Percentiles rank a stretch among this genome's conserved stretches.
Evolutionary conservation across 495 filamentous ascomycete genomes (phyloP).

Genomic region (Penicillium malachiteum): DNA sequence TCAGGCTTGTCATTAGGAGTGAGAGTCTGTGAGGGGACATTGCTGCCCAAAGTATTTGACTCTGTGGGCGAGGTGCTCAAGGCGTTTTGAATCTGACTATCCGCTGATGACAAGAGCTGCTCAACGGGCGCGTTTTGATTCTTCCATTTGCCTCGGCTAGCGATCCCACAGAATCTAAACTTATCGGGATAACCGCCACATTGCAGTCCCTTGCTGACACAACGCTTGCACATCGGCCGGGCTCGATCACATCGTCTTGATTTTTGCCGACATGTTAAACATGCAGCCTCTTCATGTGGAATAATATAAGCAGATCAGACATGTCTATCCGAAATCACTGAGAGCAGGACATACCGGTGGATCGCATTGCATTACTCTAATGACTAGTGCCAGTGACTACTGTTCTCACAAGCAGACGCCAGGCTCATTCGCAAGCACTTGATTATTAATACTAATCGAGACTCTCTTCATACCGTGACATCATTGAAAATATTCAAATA

Average conservation of each 20-base stretch:
- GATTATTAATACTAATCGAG: no score
- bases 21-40: background rate
- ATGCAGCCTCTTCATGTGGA: constrained; percentile 14
- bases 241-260: constrained; percentile 24
- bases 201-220: constrained; percentile 19
- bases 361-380: background rate
- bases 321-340: background rate
- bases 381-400: no score
- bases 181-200: constrained; percentile 43
- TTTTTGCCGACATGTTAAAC: constrained; percentile 23
- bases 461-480: no score
- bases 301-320: background rate
- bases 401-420: no score
- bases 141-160: constrained; percentile 41
- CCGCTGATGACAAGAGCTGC: background rate
- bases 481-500: no score
- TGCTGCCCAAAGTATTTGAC: background rate
- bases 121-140: constrained; percentile 9
- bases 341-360: background rate
- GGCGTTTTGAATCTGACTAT: background rate
- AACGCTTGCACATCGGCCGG: constrained; percentile 19
- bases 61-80: no score
- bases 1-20: background rate
- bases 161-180: constrained; percentile 39
- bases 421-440: no score